These are phyloP conservation scores for Phalaenopsis aphrodite DNA, from an alignment of 106 monocot species.

Conservation along the genomic window DNA sequence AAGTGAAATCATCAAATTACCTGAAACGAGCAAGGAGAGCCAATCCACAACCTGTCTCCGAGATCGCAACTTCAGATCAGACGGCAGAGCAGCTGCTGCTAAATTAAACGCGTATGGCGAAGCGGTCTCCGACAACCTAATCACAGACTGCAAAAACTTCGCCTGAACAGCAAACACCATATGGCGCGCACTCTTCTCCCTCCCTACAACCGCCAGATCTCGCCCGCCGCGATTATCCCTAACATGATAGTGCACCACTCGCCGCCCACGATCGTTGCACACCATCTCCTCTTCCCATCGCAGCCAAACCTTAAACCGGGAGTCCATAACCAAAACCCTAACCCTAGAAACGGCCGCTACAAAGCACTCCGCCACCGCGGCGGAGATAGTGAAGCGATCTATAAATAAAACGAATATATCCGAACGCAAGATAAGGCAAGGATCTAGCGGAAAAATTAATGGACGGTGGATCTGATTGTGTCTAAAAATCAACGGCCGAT, in stretches of 20 bases:
- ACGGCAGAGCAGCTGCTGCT: slow-evolving; percentile 2
- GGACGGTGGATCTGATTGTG: not conserved
- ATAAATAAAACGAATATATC: slow-evolving; percentile 3
- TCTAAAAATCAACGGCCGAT: not conserved
- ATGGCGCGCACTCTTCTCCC: slow-evolving; percentile 78
- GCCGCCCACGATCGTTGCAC: slow-evolving; percentile 65
- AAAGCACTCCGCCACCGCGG: not conserved
- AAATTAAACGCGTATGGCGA: not conserved
- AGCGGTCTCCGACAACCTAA: not conserved
- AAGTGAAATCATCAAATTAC: slow-evolving; percentile 15
- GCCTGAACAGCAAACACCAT: slow-evolving; percentile 55
- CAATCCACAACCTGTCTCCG: slow-evolving; percentile 88
- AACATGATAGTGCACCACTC: slow-evolving; percentile 76
- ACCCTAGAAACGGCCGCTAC: not conserved
- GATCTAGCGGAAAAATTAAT: not conserved
- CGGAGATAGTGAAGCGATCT: not conserved
- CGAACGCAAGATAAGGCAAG: not conserved
- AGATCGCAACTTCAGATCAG: slow-evolving; percentile 48
- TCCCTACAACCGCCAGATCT: slow-evolving; percentile 79
- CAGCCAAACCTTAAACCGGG: slow-evolving; percentile 11
- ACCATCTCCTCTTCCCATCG: slow-evolving; percentile 75
- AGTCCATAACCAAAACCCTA: slow-evolving; percentile 1
- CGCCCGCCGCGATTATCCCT: slow-evolving; percentile 25
- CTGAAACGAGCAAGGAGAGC: slow-evolving; percentile 66
- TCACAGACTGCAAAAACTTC: slow-evolving; percentile 18